Base-by-base conservation (phyloP, 2,329 filamentous ascomycete genomes). In the Beauveria sp. region DNA sequence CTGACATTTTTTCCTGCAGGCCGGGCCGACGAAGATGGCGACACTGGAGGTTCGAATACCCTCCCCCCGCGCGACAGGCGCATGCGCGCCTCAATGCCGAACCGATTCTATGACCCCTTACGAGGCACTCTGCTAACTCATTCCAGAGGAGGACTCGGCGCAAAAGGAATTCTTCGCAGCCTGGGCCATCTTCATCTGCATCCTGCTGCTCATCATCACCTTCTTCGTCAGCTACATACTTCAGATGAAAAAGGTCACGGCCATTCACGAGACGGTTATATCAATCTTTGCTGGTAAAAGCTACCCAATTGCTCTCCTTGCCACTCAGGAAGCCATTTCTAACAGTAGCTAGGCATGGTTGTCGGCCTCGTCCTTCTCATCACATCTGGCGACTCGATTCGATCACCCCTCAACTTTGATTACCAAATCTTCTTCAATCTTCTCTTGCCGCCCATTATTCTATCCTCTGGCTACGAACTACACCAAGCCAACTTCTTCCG, bases 391-490 rank as follows among this genome's bases (percentile, higher is more conserved):
- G 88, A 91, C 64, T 91, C 89, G 64, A 92, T 99, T 68, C 88
- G 92, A 73, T 90, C 90, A 71, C 87, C 91, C 65, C 92, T 99
- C 70, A 96, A 89, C 75, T 99, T 99, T 80, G 90, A 97, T 78
- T 97, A 97, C 73, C 92, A 97, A 72, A 96, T 97, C 80, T 99
- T 99, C 81, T 99, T 99, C 82, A 99, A 99, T 75, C 84, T 99
- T 51, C 85, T 99, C 14, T 89, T 99, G n/a, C 94, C 94, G 43
- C 94, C 94, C 61, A 99, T 99, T 72, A 99, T 99, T 72, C 83
- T 99, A 30, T 93, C 92, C 18, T 97, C 93, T 18, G 94, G 94
- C 59, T 99, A 97, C 77, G 94, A 99, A 76, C 77, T 99, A 63
- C 94, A 99, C 74, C 94, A 99, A 77, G 92, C 91, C 68, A 99